Percentiles rank a stretch among this genome's conserved stretches.
phyloP scores from a whole-genome alignment of 495 filamentous ascomycete species.

The Apiosordaria backusii region DNA sequence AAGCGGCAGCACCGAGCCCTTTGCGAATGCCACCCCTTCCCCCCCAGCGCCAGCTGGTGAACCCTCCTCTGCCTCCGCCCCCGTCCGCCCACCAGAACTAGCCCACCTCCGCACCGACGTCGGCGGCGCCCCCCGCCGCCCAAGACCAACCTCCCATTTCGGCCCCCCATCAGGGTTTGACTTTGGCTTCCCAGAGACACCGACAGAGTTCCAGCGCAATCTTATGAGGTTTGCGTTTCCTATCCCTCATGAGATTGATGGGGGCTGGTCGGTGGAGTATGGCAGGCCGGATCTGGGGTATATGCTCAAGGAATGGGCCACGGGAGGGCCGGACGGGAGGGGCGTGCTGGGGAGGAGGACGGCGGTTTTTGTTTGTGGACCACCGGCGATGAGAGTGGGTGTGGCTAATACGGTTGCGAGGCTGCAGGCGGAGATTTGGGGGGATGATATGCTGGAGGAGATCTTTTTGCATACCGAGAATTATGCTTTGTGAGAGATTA shows the following conservation, averaged over 20 bases:
- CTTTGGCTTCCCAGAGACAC: slow-evolving; percentile 72
- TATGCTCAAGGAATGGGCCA: slow-evolving; percentile 76
- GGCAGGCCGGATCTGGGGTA: slow-evolving; percentile 83
- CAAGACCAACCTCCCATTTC: slow-evolving; percentile 43
- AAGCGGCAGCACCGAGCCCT: not conserved
- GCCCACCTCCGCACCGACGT: slow-evolving; percentile 51
- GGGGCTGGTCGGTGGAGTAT: slow-evolving; percentile 88
- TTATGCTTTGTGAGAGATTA: slow-evolving; percentile 62
- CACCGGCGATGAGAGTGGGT: slow-evolving; percentile 79
- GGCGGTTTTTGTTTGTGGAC: slow-evolving; percentile 92
- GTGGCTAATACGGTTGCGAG: slow-evolving; percentile 79
- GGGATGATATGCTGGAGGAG: slow-evolving; percentile 73
- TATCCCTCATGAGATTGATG: slow-evolving; percentile 60
- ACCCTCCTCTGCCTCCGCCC: slow-evolving; percentile 5
- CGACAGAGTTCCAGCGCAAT: slow-evolving; percentile 74
- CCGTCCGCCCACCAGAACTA: slow-evolving; percentile 44
- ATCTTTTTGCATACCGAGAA: slow-evolving; percentile 95
- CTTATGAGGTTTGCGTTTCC: slow-evolving; percentile 85
- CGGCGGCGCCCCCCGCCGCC: slow-evolving; percentile 23
- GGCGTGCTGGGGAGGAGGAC: slow-evolving; percentile 76
- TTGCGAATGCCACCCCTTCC: not conserved
- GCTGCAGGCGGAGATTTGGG: slow-evolving; percentile 79
- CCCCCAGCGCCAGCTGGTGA: slow-evolving; percentile 5
- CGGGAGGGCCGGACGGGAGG: slow-evolving; percentile 50
- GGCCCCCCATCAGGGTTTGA: slow-evolving; percentile 57